Evolutionary conservation across 2,329 filamentous ascomycete species (phyloP).

Genomic region (Tolypocladium capitatum): DNA sequence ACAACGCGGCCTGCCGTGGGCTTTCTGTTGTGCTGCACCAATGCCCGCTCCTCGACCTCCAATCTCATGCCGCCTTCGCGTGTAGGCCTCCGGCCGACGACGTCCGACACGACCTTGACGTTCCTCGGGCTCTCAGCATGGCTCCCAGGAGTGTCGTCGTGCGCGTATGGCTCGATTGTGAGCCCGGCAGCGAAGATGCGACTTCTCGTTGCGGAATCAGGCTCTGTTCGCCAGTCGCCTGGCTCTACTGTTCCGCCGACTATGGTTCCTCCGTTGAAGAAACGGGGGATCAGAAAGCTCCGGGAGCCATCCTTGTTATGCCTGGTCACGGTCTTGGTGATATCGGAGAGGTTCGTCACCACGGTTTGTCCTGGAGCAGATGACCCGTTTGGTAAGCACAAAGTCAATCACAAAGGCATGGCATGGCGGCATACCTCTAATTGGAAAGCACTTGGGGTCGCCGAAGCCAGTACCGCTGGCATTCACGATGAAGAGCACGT

Average conservation of each 20-base stretch:
- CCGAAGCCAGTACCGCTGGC: slow-evolving; percentile 21
- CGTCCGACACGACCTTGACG: slow-evolving; percentile 24
- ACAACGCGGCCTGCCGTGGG: slow-evolving; percentile 12
- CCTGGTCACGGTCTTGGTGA: slow-evolving; percentile 35
- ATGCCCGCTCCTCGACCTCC: slow-evolving; percentile 29
- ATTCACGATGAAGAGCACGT: slow-evolving; percentile 17
- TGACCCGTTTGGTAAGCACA: neutral
- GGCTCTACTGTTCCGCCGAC: slow-evolving; percentile 53
- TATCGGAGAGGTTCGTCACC: slow-evolving; percentile 23
- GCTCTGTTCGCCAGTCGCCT: slow-evolving; percentile 27
- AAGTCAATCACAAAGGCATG: neutral
- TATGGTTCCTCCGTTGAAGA: slow-evolving; percentile 47
- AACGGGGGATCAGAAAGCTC: slow-evolving; percentile 48
- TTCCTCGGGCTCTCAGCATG: slow-evolving; percentile 7
- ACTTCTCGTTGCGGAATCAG: slow-evolving; percentile 31
- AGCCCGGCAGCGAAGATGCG: slow-evolving; percentile 27
- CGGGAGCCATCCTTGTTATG: slow-evolving; percentile 50
- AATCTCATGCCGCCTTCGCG: slow-evolving; percentile 35
- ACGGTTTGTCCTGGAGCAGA: slow-evolving; percentile 18
- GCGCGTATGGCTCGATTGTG: slow-evolving; percentile 14
- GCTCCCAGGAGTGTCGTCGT: slow-evolving; percentile 1
- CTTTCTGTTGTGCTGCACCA: neutral
- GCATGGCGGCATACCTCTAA: slow-evolving; percentile 12
- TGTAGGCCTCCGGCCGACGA: slow-evolving; percentile 31
- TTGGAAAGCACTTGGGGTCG: slow-evolving; percentile 19